Base-by-base conservation (phyloP, 805 yeast species). In the Nakazawaea pomicola region DNA sequence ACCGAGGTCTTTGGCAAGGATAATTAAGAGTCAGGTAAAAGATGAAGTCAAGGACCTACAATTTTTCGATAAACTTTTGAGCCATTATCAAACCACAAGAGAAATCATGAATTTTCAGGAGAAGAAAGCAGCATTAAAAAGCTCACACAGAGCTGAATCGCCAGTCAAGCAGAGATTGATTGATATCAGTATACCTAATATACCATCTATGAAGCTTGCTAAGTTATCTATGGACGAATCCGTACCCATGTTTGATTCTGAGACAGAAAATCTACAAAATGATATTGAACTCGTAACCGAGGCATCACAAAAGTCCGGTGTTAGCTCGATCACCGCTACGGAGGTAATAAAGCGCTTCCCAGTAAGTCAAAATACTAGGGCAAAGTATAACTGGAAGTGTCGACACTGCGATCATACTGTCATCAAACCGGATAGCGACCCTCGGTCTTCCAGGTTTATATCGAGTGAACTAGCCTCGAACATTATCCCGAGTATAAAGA, bases 1-100 rank as follows among this genome's bases (percentile, higher is more conserved):
- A 40, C 78, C 78, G 1, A 66, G 60, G 36, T 58, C 76, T 6
- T 46, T 74, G 30, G 32, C 45, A 5, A 48, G 54, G 2, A 61
- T 65, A 9, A 46, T 65, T 12, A 45, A 38, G 11, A 24, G 44
- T 1, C 50, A 55, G 34, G 17, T 33, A 15, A 29, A 27, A 15
- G 40, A 43, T 4, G 43, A 38, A 3, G 29, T 29, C 30, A 31
- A 29, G 6, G 33, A 33, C 2, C 47, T 50, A 12, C 28, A 18
- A 6, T 38, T 40, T 33, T 43, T 42, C 17, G 30, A 29, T 12
- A 47, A 20, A 54, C 51, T 39, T 33, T 36, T 3, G 39, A 36
- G 6, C 41, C 54, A 40, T 19, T 52, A 55, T 21, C 36, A 41
- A 23, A 52, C 47, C 14, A 48, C 47, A 12, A 39, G 51, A 23